Conservation (phyloP, 176 grass and related monocot species). For the Oryza punctata region DNA sequence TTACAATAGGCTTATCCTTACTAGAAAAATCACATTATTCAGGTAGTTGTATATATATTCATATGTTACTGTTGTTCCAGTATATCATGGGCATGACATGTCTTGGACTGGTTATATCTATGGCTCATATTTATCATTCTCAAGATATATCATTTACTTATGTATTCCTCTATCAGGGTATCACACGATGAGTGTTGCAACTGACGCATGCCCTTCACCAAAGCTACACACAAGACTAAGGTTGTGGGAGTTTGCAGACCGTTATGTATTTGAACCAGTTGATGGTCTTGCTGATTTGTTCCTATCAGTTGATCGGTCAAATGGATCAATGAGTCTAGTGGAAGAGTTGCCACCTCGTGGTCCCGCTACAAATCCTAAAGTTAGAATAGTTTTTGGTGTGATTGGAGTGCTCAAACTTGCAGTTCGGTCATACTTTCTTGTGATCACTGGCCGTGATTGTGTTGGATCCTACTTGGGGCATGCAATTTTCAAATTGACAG, state of each 20-base stretch:
- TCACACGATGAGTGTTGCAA: constrained; percentile 30
- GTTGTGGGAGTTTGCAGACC: constrained; percentile 69
- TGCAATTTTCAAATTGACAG: constrained; percentile 65
- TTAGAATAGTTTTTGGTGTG: constrained; percentile 59
- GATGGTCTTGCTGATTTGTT: constrained; percentile 57
- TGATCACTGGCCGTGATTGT: constrained; percentile 58
- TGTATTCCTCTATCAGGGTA: constrained; percentile 4
- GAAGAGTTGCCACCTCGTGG: constrained; percentile 52
- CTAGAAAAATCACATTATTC: not conserved
- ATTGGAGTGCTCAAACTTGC: constrained; percentile 71
- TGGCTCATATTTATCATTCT: not conserved
- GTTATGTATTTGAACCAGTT: constrained; percentile 70
- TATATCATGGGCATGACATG: not conserved
- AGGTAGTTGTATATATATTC: not conserved
- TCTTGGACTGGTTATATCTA: not conserved
- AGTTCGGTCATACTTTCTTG: constrained; percentile 57
- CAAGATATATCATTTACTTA: not conserved
- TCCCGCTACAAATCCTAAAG: constrained; percentile 39
- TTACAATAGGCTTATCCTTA: not conserved
- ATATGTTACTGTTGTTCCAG: not conserved
- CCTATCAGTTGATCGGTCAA: constrained; percentile 54
- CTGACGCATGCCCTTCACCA: constrained; percentile 8
- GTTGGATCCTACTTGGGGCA: constrained; percentile 69
- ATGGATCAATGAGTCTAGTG: constrained; percentile 61
- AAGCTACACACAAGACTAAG: constrained; percentile 71